Percentiles rank a stretch among this genome's conserved stretches.
Evolutionary conservation across 2,329 filamentous ascomycete species (phyloP).

Genomic region (Aureobasidium mangrovei): DNA sequence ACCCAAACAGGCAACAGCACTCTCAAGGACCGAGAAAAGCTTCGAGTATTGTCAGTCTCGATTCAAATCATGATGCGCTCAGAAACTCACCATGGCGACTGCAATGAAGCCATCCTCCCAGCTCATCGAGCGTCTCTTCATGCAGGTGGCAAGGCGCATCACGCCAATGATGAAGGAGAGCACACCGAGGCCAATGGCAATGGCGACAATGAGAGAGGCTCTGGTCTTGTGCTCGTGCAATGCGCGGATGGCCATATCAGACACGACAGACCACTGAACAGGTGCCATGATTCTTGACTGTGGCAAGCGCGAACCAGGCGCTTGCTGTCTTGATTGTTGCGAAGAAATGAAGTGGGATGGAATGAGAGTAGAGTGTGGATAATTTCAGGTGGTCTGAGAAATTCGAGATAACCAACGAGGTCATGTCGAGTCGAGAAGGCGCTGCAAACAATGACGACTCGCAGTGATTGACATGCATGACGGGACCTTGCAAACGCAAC

Average conservation of each 20-base stretch:
- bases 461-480: conserved; percentile 2
- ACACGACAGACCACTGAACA: neutral
- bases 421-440: conserved; percentile 8
- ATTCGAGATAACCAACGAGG: neutral
- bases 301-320: neutral
- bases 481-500: neutral
- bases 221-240: neutral
- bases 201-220: neutral
- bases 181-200: neutral
- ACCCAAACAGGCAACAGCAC: conserved; percentile 3
- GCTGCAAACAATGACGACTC: conserved; percentile 7
- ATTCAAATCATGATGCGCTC: neutral
- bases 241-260: neutral
- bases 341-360: neutral
- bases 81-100: neutral
- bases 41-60: neutral
- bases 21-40: conserved; percentile 8
- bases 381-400: neutral
- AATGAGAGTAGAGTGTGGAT: neutral
- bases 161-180: neutral
- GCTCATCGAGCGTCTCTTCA: neutral
- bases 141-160: neutral
- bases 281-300: neutral
- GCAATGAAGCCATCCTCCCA: conserved; percentile 11
- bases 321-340: neutral